Evolutionary conservation across 495 filamentous ascomycete species (phyloP).

Genomic region (Podospora conica): DNA sequence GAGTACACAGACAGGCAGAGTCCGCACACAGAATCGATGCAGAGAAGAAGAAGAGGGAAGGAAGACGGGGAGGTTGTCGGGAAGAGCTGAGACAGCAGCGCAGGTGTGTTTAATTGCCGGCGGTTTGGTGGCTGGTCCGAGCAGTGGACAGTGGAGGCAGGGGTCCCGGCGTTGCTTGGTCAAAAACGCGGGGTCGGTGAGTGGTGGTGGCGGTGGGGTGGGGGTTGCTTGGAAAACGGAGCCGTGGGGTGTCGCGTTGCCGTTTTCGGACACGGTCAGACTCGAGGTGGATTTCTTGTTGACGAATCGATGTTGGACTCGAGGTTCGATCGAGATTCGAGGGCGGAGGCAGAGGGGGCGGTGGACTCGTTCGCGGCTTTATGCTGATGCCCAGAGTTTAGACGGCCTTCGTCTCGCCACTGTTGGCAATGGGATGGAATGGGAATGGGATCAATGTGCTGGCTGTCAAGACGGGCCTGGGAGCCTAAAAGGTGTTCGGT

Average conservation of each 20-base stretch:
- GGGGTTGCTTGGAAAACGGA: conserved; percentile 7
- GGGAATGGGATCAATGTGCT: background rate
- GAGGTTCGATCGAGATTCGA: background rate
- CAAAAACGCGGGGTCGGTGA: conserved; percentile 2
- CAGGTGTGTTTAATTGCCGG: conserved; percentile 9
- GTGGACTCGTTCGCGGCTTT: background rate
- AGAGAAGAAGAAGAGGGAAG: background rate
- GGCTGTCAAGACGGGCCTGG: background rate
- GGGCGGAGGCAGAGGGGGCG: background rate
- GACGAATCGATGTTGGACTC: background rate
- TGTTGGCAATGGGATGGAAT: background rate
- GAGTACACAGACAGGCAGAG: background rate
- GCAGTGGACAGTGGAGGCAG: background rate
- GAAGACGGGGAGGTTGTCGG: background rate
- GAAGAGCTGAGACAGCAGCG: conserved; percentile 1
- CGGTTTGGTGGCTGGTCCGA: conserved; percentile 6
- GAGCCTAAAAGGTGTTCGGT: too few species aligned
- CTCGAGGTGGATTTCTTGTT: background rate
- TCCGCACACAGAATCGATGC: too few species aligned
- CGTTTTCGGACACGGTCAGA: conserved; percentile 4
- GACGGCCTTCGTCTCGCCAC: background rate
- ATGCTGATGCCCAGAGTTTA: background rate
- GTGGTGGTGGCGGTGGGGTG: conserved; percentile 3
- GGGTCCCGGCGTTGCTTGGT: conserved; percentile 4
- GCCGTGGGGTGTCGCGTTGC: conserved; percentile 7